Conservation (phyloP, 1,284 basidiomycete species). For the Tilletia indica region DNA sequence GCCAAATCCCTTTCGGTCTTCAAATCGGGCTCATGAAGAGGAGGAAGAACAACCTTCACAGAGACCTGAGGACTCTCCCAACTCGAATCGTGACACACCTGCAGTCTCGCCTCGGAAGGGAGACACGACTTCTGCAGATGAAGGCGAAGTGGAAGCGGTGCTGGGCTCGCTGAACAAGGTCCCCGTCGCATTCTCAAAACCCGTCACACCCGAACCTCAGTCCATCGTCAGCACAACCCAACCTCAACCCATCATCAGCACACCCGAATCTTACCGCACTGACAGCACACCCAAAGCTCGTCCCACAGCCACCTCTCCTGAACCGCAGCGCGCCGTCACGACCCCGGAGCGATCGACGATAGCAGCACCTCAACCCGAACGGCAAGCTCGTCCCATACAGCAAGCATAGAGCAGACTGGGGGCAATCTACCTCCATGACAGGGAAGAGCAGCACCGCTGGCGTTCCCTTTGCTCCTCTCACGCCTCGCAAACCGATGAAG, state of each 20-base stretch:
- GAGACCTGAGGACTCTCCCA: background rate
- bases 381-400: background rate
- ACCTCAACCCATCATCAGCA: too few relatives aligned
- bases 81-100: background rate
- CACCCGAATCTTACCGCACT: background rate
- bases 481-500: conserved; percentile 11
- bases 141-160: background rate
- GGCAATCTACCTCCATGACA: background rate
- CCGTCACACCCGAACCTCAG: background rate
- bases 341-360: too few relatives aligned
- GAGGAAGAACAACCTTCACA: too few relatives aligned
- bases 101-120: background rate
- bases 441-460: background rate
- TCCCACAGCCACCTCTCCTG: background rate
- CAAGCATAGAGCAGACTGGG: background rate
- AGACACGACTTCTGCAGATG: conserved; percentile 8
- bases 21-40: too few relatives aligned
- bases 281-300: background rate
- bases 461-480: background rate
- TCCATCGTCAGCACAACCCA: background rate
- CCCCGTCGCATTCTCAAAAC: background rate
- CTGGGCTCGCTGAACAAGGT: conserved; percentile 9
- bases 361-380: background rate
- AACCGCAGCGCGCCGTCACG: too few relatives aligned
- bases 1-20: background rate